phyloP scores from a whole-genome alignment of 2,329 filamentous ascomycete species.

The Trichoderma atroviride region DNA sequence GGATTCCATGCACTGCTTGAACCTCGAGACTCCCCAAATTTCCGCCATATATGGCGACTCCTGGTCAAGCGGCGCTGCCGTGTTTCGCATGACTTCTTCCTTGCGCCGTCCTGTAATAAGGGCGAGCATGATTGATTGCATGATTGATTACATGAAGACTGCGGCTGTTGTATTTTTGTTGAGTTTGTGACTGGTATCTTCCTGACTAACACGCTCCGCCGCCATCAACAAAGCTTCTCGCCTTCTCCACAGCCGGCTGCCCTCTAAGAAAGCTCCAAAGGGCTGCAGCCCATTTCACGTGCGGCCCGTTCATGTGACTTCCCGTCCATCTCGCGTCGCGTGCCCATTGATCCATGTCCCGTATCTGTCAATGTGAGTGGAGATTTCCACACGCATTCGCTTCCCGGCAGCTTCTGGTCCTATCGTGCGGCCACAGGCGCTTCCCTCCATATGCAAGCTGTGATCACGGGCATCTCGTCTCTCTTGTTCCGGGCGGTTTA shows the following conservation, averaged over 20 bases:
- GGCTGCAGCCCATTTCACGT: slow-evolving; percentile 23
- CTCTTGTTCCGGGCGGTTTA: background rate
- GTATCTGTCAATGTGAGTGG: slow-evolving; percentile 16
- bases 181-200: slow-evolving; percentile 15
- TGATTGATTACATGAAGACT: background rate
- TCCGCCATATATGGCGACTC: slow-evolving; percentile 3
- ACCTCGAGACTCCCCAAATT: slow-evolving; percentile 13
- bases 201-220: background rate
- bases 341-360: slow-evolving; percentile 16
- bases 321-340: slow-evolving; percentile 36
- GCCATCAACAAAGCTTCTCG: slow-evolving; percentile 2
- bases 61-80: slow-evolving; percentile 17
- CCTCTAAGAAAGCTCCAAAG: background rate
- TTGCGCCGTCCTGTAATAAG: slow-evolving; percentile 18
- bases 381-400: slow-evolving; percentile 8
- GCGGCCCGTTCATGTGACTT: slow-evolving; percentile 38
- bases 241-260: slow-evolving; percentile 1
- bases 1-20: background rate
- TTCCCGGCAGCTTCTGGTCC: slow-evolving; percentile 11
- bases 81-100: slow-evolving; percentile 24
- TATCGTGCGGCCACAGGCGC: slow-evolving; percentile 13
- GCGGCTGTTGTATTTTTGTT: background rate
- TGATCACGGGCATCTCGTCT: slow-evolving; percentile 20
- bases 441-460: background rate
- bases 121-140: background rate